Base-by-base conservation (phyloP, 2,329 filamentous ascomycete species). In the Coniochaeta sp. region DNA sequence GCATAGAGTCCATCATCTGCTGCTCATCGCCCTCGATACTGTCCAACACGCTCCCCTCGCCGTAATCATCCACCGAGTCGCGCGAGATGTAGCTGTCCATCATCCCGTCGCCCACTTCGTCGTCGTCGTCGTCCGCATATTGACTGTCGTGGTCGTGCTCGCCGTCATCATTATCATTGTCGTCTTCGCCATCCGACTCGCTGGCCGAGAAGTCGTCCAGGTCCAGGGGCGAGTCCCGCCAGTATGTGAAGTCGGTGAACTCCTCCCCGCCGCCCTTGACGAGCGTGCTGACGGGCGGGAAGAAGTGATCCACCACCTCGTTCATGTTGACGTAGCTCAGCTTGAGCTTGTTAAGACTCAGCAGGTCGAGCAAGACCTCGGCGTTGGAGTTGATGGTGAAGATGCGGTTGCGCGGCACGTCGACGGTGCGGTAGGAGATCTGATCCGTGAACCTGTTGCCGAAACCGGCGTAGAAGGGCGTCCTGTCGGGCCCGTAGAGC, bases 321-420 rank as follows among this genome's bases (percentile, higher is more conserved):
- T 89, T 86, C 85, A 99, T 99, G 62, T 89, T 91, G 56, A 96
- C 90, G 65, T 99, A 99, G 57, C 89, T 96, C 62, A 95, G 92
- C 72, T 94, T 96, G 66, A 97, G 88, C 67, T 91, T 95, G 71
- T 95, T 96, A 51, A 97, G 78, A 56, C 85, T 92, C 40, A 97
- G 74, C 42, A 99, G 75, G 65, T 97, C 92, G 20, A 99, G 75
- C 26, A 87, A 92, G 27, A 99, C 91, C 68, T 99, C 94, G 1
- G 92, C 91, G 64, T 97, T 95, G 51, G 89, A 94, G 69, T 99
- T 99, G 76, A 99, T 99, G 14, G 94, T 67, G 69, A 99, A 99
- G 60, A 99, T 99, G 50, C 94, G 82, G 22, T 87, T 95, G 50
- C 88, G 86, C 0, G 94, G 94, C 35, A 99, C 96, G 65, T 96